Percentiles rank a stretch among this genome's conserved stretches.
Evolutionary conservation across 2,329 filamentous ascomycete genomes (phyloP).

Genomic region (Stromatinia cepivora): DNA sequence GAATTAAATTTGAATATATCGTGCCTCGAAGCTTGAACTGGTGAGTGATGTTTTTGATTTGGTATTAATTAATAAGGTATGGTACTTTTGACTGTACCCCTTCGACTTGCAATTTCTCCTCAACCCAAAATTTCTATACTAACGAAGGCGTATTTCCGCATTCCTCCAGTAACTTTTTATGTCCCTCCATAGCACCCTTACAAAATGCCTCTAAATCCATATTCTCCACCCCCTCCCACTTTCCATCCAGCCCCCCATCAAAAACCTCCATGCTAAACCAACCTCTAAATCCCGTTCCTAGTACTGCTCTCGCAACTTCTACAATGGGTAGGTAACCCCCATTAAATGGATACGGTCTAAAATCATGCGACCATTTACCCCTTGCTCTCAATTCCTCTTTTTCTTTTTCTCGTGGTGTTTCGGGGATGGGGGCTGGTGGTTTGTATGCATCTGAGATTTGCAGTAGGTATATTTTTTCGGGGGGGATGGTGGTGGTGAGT

Average conservation of each 20-base stretch:
- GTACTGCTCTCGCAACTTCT: slow-evolving; percentile 63
- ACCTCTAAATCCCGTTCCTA: slow-evolving; percentile 62
- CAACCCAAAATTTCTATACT: not conserved
- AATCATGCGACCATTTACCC: slow-evolving; percentile 70
- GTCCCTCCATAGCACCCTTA: slow-evolving; percentile 48
- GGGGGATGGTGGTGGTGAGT: slow-evolving; percentile 57
- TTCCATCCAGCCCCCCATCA: slow-evolving; percentile 55
- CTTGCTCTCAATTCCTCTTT: slow-evolving; percentile 56
- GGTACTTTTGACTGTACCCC: not conserved
- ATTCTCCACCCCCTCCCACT: slow-evolving; percentile 49
- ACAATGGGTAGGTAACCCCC: slow-evolving; percentile 68
- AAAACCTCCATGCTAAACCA: slow-evolving; percentile 73
- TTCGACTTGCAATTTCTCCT: not conserved
- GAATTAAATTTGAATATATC: not conserved
- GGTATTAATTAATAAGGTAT: too few relatives aligned
- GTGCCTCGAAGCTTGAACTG: not conserved
- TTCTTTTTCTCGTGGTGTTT: slow-evolving; percentile 42
- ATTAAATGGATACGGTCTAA: slow-evolving; percentile 66
- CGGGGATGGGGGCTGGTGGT: slow-evolving; percentile 53
- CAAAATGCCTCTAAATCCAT: slow-evolving; percentile 49
- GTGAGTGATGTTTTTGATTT: not conserved
- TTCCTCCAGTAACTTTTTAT: slow-evolving; percentile 40
- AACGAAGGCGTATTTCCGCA: not conserved
- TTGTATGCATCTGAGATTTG: slow-evolving; percentile 77
- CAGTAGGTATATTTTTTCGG: slow-evolving; percentile 71